Conservation (phyloP, 352 stramenopile genomes). For the Phytophthora constricta region DNA sequence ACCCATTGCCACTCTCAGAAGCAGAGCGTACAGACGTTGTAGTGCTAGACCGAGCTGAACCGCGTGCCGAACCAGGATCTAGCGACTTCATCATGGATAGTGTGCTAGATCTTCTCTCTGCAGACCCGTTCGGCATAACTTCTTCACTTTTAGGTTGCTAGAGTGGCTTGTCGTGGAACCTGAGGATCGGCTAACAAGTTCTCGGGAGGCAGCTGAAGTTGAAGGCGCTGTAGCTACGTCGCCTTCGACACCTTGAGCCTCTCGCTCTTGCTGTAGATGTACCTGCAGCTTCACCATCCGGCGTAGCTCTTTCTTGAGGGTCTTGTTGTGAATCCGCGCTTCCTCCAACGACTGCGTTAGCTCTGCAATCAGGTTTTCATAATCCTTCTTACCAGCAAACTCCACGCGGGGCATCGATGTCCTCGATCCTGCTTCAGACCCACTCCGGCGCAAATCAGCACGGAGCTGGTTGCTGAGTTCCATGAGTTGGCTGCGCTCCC, state of each 20-base stretch:
- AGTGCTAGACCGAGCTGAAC: constrained; percentile 16
- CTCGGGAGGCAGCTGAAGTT: background rate
- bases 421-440: constrained; percentile 26
- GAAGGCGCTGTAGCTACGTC: too few species aligned
- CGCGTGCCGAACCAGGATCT: constrained; percentile 22
- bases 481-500: constrained; percentile 78
- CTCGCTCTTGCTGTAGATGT: constrained; percentile 35
- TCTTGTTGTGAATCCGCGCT: constrained; percentile 74
- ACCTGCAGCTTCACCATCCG: constrained; percentile 76
- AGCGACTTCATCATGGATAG: constrained; percentile 73
- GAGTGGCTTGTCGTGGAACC: background rate
- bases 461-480: constrained; percentile 82
- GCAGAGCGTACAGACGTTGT: constrained; percentile 28
- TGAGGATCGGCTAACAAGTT: background rate
- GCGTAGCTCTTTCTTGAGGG: constrained; percentile 82
- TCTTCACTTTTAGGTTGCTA: constrained; percentile 7
- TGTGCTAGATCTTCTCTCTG: constrained; percentile 46
- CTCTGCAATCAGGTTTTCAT: constrained; percentile 73
- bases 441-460: constrained; percentile 58
- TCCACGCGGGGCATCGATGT: constrained; percentile 30
- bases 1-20: constrained; percentile 17
- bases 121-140: background rate
- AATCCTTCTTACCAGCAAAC: constrained; percentile 74
- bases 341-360: constrained; percentile 78
- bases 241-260: constrained; percentile 4